These are phyloP conservation scores for Luffa acutangula DNA, from an alignment of 306 rosid genomes.

Conservation along the genomic window DNA sequence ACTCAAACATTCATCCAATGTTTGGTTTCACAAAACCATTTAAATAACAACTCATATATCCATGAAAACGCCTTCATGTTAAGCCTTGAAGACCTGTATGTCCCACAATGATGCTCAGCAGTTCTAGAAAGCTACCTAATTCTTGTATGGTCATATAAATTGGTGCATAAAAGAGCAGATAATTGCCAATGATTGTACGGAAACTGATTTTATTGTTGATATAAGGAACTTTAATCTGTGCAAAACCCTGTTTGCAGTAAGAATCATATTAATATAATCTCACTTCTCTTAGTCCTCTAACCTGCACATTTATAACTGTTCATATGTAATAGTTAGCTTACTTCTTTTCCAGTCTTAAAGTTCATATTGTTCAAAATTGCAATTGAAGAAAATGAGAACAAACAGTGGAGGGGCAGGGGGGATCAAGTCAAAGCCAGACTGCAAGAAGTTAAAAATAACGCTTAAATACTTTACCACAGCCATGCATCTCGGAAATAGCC, in stretches of 20 bases:
- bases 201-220: background rate
- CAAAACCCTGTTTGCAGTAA: background rate
- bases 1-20: background rate
- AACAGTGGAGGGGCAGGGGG: background rate
- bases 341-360: background rate
- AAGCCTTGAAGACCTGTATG: background rate
- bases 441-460: background rate
- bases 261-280: background rate
- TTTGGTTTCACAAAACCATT: background rate
- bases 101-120: background rate
- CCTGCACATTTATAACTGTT: background rate
- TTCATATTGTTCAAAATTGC: background rate
- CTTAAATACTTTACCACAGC: constrained; percentile 52
- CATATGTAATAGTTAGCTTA: background rate
- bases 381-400: background rate
- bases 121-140: background rate
- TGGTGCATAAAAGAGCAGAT: background rate
- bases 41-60: background rate
- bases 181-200: background rate
- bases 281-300: background rate
- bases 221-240: background rate
- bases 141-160: background rate
- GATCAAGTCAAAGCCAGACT: background rate
- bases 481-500: constrained; percentile 76
- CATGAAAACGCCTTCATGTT: background rate